Conservation (phyloP, 331 rosid species). For the Malus hybrid region DNA sequence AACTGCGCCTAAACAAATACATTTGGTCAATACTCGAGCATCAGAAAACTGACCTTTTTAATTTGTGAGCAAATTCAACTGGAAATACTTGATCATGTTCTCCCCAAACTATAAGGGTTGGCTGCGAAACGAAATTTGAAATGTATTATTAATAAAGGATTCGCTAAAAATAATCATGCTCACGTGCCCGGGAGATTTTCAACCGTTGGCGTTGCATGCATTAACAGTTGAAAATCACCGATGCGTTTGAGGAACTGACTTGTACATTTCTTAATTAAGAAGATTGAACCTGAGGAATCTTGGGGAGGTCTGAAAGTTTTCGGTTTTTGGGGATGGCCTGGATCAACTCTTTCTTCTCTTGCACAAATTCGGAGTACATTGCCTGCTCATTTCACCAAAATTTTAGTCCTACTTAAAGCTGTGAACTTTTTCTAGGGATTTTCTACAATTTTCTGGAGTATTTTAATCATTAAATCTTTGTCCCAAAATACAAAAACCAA, state of each 20-base stretch:
- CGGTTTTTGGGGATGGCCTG: constrained; percentile 45
- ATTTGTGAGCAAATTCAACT: constrained; percentile 55
- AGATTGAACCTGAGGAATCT: constrained; percentile 57
- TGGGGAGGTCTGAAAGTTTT: constrained; percentile 52
- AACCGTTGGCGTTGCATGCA: not conserved
- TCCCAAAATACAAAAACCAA: no score
- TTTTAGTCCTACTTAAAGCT: no score
- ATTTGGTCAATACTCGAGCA: no score
- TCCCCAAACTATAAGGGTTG: constrained; percentile 73
- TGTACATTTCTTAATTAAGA: not conserved
- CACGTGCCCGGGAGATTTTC: not conserved
- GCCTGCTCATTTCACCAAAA: constrained; percentile 29
- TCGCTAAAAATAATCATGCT: no score
- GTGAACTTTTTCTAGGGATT: no score
- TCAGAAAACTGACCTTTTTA: constrained; percentile 37
- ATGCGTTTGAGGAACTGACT: no score
- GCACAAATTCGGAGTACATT: constrained; percentile 51
- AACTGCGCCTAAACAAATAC: no score
- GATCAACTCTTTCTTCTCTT: constrained; percentile 54
- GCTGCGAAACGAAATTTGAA: constrained; percentile 27
- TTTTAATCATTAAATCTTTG: no score
- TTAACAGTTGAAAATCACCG: not conserved
- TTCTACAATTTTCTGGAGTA: no score
- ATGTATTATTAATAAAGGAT: no score
- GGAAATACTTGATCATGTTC: constrained; percentile 63